These are phyloP conservation scores for Exophiala viscosa DNA, from an alignment of 2,329 filamentous ascomycete genomes.

Conservation along the genomic window DNA sequence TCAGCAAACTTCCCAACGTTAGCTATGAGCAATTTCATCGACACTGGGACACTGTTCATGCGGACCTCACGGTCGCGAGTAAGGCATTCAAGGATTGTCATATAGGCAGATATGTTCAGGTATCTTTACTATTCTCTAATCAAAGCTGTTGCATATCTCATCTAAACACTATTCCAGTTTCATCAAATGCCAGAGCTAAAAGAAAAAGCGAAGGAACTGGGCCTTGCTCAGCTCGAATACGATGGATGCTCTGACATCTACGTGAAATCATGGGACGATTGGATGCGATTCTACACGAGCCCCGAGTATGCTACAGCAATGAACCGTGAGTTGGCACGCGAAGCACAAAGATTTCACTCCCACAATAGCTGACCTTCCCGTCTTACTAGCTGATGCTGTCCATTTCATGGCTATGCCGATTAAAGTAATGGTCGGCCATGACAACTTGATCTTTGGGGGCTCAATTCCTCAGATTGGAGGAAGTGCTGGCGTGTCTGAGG, in stretches of 20 bases:
- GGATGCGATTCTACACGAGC: not conserved
- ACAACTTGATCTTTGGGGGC: not conserved
- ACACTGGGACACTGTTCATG: slow-evolving; percentile 4
- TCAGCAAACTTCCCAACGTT: not conserved
- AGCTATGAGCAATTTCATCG: slow-evolving; percentile 2
- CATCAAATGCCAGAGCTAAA: slow-evolving; percentile 3
- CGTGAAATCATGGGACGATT: slow-evolving; percentile 1
- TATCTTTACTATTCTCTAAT: not conserved
- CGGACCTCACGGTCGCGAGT: slow-evolving; percentile 1
- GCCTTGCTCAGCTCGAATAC: not conserved
- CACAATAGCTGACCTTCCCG: not conserved
- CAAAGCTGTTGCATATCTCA: not conserved
- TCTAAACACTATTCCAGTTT: not conserved
- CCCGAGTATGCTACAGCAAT: not conserved
- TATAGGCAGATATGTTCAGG: not conserved
- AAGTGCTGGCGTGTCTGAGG: not conserved
- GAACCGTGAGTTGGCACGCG: too few species aligned
- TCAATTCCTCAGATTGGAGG: not conserved
- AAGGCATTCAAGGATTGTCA: not conserved
- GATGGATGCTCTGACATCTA: slow-evolving; percentile 6
- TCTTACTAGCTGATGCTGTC: not conserved
- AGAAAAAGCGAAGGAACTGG: not conserved
- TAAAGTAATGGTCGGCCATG: slow-evolving; percentile 2
- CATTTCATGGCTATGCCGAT: not conserved
- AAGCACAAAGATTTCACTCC: too few species aligned